Base-by-base conservation (phyloP, 306 rosid genomes). In the Chamaecrista fasciculata region DNA sequence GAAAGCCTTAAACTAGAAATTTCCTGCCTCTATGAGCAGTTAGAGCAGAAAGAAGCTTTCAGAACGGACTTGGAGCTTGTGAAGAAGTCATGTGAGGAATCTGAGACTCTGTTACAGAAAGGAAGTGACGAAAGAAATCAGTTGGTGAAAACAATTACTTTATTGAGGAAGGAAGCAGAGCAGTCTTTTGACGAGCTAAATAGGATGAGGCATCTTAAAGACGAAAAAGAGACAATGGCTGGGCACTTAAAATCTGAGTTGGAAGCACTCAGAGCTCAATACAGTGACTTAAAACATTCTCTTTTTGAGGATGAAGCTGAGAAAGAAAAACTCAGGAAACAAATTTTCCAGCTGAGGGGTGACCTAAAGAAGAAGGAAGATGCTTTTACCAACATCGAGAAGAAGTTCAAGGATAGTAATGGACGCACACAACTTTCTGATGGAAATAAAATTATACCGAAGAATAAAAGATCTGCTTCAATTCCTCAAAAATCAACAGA, bases 311-410 rank as follows among this genome's bases (percentile, higher is more conserved):
- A 87, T 46, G 97, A 86, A 81, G 52, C 53, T 37, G 97, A 88
- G 89, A 93, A 90, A 73, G 91, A 78, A 70, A 81, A 80, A 19
- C 91, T 94, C 44, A 76, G 79, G 70, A 83, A 76, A 49, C 88
- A 89, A 76, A 78, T 88, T 16, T 79, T 65, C 63, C 86, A 66
- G 58, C 83, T 94, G 11, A 87, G 76, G 70, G 81, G 70, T 16
- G 96, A 84, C 58, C 64, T 84, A 9, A 88, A 72, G 84, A 90
- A 80, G 76, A 87, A 86, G 82, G 87, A 76, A 3, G 91, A 88
- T 34, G 86, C 83, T 46, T 70, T 86, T 59, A 66, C 49, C 67
- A 67, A 70, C 50, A 53, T 78, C n/a, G 90, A 84, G 81, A 85
- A 87, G 87, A 86, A 80, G 75, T 78, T 78, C 73, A 82, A 79